Evolutionary conservation across 2,329 filamentous ascomycete genomes (phyloP).

Genomic region (Helotiales sp.): DNA sequence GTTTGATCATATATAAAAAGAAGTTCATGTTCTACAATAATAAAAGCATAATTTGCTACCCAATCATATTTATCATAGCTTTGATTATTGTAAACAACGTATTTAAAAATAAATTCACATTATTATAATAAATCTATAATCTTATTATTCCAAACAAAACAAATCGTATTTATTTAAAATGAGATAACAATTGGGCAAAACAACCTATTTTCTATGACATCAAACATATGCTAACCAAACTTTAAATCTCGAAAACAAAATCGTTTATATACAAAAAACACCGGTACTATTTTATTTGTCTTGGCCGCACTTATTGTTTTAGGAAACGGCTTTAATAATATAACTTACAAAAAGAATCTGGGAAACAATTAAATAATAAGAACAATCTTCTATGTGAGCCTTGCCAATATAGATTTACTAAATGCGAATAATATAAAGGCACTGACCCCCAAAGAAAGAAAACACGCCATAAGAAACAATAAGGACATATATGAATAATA

Average conservation of each 20-base stretch:
- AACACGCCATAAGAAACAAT: slow-evolving; percentile 31
- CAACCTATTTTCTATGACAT: slow-evolving; percentile 36
- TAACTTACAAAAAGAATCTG: slow-evolving; percentile 33
- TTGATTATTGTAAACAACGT: slow-evolving; percentile 37
- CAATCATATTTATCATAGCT: slow-evolving; percentile 34
- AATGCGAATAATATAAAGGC: slow-evolving; percentile 25
- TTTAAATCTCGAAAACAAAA: slow-evolving; percentile 34
- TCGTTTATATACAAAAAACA: slow-evolving; percentile 48
- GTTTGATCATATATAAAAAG: slow-evolving; percentile 29
- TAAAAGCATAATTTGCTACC: slow-evolving; percentile 31
- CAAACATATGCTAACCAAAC: slow-evolving; percentile 23
- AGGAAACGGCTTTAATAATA: slow-evolving; percentile 38
- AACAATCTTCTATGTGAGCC: background rate
- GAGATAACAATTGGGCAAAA: slow-evolving; percentile 32
- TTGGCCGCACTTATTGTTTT: slow-evolving; percentile 39
- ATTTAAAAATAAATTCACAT: slow-evolving; percentile 36
- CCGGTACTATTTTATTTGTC: slow-evolving; percentile 45
- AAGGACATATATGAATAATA: slow-evolving; percentile 29
- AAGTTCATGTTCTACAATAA: slow-evolving; percentile 38
- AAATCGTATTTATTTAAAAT: slow-evolving; percentile 34
- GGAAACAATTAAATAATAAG: slow-evolving; percentile 39
- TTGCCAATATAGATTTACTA: slow-evolving; percentile 15
- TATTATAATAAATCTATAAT: slow-evolving; percentile 35
- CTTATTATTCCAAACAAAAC: slow-evolving; percentile 31
- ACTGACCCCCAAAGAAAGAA: slow-evolving; percentile 32